Percentiles rank a stretch among this genome's conserved stretches.
Conservation (phyloP, 768 basidiomycete species). For the Clitopilus passeckerianus region DNA sequence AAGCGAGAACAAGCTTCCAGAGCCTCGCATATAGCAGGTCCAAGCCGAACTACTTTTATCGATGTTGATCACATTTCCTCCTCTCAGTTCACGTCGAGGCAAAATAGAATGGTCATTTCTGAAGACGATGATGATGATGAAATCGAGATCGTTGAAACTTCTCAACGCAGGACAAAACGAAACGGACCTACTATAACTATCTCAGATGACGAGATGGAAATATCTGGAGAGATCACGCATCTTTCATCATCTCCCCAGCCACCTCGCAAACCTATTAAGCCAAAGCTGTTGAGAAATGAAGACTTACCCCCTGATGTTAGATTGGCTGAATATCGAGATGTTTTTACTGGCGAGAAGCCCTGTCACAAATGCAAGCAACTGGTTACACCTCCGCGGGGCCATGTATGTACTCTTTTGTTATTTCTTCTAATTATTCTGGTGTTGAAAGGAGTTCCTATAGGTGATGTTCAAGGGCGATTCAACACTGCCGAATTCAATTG, state of each 20-base stretch:
- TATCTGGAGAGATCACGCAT: not conserved
- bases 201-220: not conserved
- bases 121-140: not conserved
- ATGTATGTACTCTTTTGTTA: conserved; percentile 24
- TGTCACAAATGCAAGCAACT: conserved; percentile 32
- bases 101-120: not conserved
- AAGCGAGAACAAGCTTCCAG: conserved; percentile 32
- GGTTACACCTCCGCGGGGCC: conserved; percentile 35
- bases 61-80: not conserved
- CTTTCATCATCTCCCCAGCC: not conserved
- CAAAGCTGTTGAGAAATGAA: conserved; percentile 4
- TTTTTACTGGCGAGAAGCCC: conserved; percentile 29
- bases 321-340: conserved; percentile 23
- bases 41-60: not conserved
- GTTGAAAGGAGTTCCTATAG: conserved; percentile 7
- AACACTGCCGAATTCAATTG: conserved; percentile 21
- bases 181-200: conserved; percentile 2
- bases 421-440: not conserved
- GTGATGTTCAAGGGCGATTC: conserved; percentile 22
- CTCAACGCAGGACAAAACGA: not conserved
- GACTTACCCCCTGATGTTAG: conserved; percentile 22
- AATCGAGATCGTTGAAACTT: not conserved
- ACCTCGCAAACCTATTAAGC: not conserved
- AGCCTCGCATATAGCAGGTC: conserved; percentile 19
- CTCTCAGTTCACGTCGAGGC: no score